Evolutionary conservation across 75 land plant genomes (phyloP).

Genomic region (Larix kaempferi): DNA sequence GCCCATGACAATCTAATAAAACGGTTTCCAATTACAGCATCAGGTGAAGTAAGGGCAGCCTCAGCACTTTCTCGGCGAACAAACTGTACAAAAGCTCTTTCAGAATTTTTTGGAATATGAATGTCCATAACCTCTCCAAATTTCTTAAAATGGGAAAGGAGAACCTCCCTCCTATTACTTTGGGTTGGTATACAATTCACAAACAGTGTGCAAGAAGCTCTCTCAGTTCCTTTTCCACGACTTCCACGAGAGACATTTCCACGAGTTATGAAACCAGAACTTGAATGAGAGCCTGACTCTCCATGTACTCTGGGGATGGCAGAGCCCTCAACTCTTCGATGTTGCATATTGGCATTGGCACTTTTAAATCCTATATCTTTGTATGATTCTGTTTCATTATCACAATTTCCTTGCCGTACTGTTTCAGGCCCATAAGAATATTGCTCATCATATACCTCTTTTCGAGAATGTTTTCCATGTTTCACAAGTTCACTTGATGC

Average conservation of each 20-base stretch:
- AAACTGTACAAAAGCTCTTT: constrained; percentile 94
- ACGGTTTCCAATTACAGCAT: constrained; percentile 98
- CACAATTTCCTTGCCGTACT: constrained; percentile 19
- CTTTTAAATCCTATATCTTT: constrained; percentile 2
- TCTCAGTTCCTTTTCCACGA: constrained; percentile 40
- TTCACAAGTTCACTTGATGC: background rate
- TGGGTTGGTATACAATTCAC: constrained; percentile 78
- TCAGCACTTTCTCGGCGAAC: constrained; percentile 77
- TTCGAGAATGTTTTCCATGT: background rate
- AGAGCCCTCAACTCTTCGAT: constrained; percentile 17
- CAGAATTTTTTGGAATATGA: constrained; percentile 71
- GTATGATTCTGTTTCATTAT: constrained; percentile 6
- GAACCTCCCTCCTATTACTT: constrained; percentile 60
- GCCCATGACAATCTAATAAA: constrained; percentile 97
- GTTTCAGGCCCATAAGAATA: background rate
- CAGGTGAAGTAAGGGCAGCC: constrained; percentile 83
- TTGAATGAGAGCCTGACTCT: constrained; percentile 10
- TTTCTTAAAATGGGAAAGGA: constrained; percentile 83
- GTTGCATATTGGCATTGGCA: constrained; percentile 3
- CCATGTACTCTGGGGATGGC: background rate
- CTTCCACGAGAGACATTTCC: constrained; percentile 16
- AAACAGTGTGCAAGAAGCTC: constrained; percentile 82
- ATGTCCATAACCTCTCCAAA: constrained; percentile 94
- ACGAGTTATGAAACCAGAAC: constrained; percentile 14
- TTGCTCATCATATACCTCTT: background rate